Conservation (phyloP, 2,329 filamentous ascomycete genomes). For the Pestalotiopsis sp. region DNA sequence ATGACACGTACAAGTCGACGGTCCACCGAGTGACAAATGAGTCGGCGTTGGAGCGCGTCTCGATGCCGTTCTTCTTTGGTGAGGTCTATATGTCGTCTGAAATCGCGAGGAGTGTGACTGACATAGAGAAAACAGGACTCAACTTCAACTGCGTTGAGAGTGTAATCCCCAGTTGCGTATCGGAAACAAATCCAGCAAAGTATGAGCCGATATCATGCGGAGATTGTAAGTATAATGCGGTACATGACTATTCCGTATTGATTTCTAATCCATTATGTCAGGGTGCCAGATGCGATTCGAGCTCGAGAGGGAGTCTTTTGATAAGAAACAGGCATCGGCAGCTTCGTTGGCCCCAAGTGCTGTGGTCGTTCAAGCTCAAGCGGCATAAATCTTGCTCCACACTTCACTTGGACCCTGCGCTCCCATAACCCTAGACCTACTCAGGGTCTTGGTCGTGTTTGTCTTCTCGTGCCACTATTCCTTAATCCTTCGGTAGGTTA, state of each 20-base stretch:
- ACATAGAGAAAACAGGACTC: slow-evolving; percentile 33
- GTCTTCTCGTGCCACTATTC: background rate
- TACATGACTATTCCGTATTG: background rate
- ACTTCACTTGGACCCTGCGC: background rate
- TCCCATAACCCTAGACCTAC: background rate
- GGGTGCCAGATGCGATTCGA: slow-evolving; percentile 36
- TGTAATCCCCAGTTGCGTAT: slow-evolving; percentile 49
- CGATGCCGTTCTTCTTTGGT: slow-evolving; percentile 60
- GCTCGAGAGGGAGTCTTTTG: slow-evolving; percentile 28
- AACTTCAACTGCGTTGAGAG: slow-evolving; percentile 53
- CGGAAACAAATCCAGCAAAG: slow-evolving; percentile 45
- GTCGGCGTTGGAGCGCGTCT: slow-evolving; percentile 43
- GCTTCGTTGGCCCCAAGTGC: slow-evolving; percentile 26
- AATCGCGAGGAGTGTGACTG: background rate
- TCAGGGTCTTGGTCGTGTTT: background rate
- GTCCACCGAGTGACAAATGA: slow-evolving; percentile 53
- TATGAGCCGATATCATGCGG: slow-evolving; percentile 55
- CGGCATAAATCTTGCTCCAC: background rate
- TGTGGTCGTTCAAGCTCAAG: slow-evolving; percentile 19
- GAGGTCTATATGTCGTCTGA: slow-evolving; percentile 4
- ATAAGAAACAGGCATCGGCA: slow-evolving; percentile 23
- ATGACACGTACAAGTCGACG: slow-evolving; percentile 51
- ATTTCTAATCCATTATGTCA: slow-evolving; percentile 13
- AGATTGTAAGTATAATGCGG: slow-evolving; percentile 33
- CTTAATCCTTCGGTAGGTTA: background rate